Conservation (phyloP, 352 stramenopile species). For the Blastocystis sp. region DNA sequence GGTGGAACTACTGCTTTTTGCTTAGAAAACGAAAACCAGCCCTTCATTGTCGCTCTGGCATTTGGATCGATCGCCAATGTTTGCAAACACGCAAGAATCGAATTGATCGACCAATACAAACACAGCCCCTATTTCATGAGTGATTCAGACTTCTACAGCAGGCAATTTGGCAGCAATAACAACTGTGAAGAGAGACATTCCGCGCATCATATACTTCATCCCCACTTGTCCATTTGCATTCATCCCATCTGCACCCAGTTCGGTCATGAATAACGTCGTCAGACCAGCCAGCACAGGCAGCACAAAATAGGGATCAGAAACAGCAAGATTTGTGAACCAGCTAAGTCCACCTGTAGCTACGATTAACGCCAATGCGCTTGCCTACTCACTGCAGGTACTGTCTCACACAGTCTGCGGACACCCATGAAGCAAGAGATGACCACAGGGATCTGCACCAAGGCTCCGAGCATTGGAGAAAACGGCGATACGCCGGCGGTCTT, state of each 20-base stretch:
- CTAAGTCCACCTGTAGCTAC: background rate
- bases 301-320: background rate
- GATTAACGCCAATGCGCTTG: background rate
- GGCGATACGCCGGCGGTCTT: slow-evolving; percentile 28
- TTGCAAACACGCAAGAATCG: background rate
- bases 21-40: background rate
- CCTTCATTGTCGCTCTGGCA: background rate
- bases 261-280: slow-evolving; percentile 53
- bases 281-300: slow-evolving; percentile 28
- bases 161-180: slow-evolving; percentile 36
- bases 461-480: slow-evolving; percentile 4
- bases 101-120: slow-evolving; percentile 42
- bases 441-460: slow-evolving; percentile 48
- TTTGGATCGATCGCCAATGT: background rate
- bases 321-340: slow-evolving; percentile 55
- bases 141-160: background rate
- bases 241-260: slow-evolving; percentile 49
- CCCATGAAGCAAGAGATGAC: slow-evolving; percentile 54
- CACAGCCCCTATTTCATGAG: background rate
- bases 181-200: slow-evolving; percentile 44
- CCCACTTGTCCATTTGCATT: slow-evolving; percentile 46
- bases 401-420: slow-evolving; percentile 53
- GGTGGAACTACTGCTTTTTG: background rate
- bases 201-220: slow-evolving; percentile 59
- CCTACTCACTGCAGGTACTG: slow-evolving; percentile 26